Base-by-base conservation (phyloP, 2,329 filamentous ascomycete genomes). In the Coniella vitis region DNA sequence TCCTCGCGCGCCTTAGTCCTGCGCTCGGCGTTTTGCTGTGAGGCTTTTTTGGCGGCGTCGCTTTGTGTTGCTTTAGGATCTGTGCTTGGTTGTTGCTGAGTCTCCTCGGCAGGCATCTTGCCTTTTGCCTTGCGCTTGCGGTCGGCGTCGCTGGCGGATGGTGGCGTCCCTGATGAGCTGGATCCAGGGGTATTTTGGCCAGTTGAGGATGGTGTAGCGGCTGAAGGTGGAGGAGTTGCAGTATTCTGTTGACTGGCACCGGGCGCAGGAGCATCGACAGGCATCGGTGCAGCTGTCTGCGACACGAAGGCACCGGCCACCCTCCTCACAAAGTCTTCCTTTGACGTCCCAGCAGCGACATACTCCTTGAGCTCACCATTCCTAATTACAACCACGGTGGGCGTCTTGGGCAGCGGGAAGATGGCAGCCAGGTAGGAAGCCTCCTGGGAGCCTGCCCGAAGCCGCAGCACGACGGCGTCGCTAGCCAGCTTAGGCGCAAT, bases 401-500 rank as follows among this genome's bases (percentile, higher is more conserved):
- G 90, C n/a, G 81, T 81, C 56, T 81, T 81, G 1, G 80, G 77
- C n/a, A 95, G 71, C 0, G 88, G 87, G 59, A 88, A 94, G 59
- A 95, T 87, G 39, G 87, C 87, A 9, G 83, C 78, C 13, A 97
- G 73, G 60, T 89, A 94, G 5, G 79, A 82, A 9, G 89, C 89
- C 69, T 95, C 90, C 56, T 86, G 78, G 2, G 86, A 90, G 19
- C 84, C 87, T 16, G 83, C 81, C 31, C 74, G 67, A 19, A 96
- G 72, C 44, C 84, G 79, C 19, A 96, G 72, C 7, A 84, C 69
- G 17, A 96, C 73, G 3, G 87, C 78, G 59, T 83, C 79, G 32
- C 75, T 69, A 21, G 71, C 67, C 49, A 93, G 71, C 22, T 81
- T 60, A 45, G 69, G 66, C 45, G 70, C 73, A 46, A 86, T 61